Base-by-base conservation (phyloP, 345 rosid genomes). In the Psidium friedrichsthalianum region DNA sequence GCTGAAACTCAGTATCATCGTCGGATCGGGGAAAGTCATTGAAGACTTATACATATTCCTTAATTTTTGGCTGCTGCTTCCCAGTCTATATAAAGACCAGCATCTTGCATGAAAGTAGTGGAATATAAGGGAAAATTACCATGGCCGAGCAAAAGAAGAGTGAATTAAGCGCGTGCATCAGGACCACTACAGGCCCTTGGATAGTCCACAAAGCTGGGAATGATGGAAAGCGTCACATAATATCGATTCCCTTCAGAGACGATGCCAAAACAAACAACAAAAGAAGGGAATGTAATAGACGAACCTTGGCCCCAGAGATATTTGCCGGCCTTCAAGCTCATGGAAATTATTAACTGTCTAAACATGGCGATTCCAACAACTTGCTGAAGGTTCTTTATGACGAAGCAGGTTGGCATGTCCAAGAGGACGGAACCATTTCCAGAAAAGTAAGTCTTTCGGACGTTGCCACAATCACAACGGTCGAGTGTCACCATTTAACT, bases 341-440 rank as follows among this genome's bases (percentile, higher is more conserved):
- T 22, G 91, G 91, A 14, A 91, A 89, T 89, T 93, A 88, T 83
- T 78, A 85, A 55, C 90, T 92, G 61, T 92, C 90, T 3, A 88
- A 84, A 47, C 89, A 89, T 83, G 86, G 90, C 11, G 90, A 90
- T 61, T 85, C 53, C 59, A 92, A 91, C 83, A 93, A 91, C 86
- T n/a, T 89, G 24, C 82, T 92, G 80, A 92, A 57, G 84, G 92
- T 92, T 81, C 89, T 90, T 40, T 90, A 92, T 54, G 82, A 86
- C 29, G 95, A 92, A 84, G 92, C 91, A 27, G 93, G 94, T 22
- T 91, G 95, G 95, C 91, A 86, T 56, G 94, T 91, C 32, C 87
- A 90, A 42, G 87, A 89, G 13, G 94, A 93, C 74, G 95, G 95
- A 51, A 89, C 93, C 84, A 84, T 88, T 82, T 87, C 47, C 59